phyloP scores from a whole-genome alignment of 805 yeast genomes.

The Pichia ethanolica region DNA sequence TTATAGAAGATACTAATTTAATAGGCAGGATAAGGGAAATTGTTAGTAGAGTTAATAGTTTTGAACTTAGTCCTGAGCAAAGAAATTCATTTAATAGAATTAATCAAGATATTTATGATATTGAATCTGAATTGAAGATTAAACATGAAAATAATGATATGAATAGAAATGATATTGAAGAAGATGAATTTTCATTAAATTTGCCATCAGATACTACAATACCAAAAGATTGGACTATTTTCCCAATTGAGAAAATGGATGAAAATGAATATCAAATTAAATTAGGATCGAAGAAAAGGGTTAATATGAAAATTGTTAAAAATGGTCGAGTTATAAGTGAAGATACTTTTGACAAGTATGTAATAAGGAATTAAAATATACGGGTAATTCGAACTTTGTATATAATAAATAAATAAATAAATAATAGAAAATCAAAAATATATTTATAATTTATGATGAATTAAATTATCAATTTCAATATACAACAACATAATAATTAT shows the following conservation, averaged over 20 bases:
- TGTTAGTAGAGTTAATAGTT: too few species aligned
- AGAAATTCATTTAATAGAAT: too few species aligned
- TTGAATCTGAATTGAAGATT: too few species aligned
- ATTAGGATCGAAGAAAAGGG: neutral
- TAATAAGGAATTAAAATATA: neutral
- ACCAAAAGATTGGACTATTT: slow-evolving; percentile 28
- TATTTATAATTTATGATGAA: neutral
- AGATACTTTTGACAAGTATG: slow-evolving; percentile 7
- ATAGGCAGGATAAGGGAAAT: too few species aligned
- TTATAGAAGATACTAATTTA: too few species aligned
- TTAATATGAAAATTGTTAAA: neutral
- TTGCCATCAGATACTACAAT: slow-evolving; percentile 10
- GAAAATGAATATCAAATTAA: neutral
- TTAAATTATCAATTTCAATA: neutral
- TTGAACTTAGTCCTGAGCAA: too few species aligned
- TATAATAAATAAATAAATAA: neutral
- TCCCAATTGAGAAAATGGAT: slow-evolving; percentile 13
- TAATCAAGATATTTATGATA: too few species aligned
- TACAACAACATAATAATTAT: neutral
- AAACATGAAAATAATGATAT: neutral
- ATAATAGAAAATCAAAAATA: neutral
- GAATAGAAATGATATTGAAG: neutral
- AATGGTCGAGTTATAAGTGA: neutral
- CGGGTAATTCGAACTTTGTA: too few species aligned
- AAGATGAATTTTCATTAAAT: neutral